Evolutionary conservation across 805 yeast genomes (phyloP).

Genomic region (Sugiyamaella floridensis): DNA sequence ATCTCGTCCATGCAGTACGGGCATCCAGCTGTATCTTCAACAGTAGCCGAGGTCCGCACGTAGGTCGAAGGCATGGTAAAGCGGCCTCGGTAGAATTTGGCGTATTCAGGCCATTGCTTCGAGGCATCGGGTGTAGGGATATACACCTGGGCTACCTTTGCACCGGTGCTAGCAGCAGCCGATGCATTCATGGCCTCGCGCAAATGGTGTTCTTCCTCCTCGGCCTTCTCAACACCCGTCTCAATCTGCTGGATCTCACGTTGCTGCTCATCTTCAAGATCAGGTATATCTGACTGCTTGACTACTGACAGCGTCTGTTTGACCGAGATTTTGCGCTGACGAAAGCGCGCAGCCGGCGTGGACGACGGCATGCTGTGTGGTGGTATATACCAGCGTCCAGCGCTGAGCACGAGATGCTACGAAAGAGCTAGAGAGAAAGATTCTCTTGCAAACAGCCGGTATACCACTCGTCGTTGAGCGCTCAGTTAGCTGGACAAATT

Average conservation of each 20-base stretch:
- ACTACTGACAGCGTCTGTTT: conserved; percentile 77
- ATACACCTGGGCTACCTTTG: conserved; percentile 50
- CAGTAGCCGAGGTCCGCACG: conserved; percentile 85
- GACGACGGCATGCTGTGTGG: conserved; percentile 1
- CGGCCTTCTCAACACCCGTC: conserved; percentile 96
- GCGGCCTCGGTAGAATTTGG: conserved; percentile 57
- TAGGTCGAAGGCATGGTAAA: conserved; percentile 72
- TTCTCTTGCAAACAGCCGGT: too few species aligned
- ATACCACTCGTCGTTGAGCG: too few species aligned
- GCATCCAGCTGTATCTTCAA: conserved; percentile 88
- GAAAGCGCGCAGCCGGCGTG: conserved; percentile 52
- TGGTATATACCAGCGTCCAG: neutral
- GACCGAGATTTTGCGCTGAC: conserved; percentile 91
- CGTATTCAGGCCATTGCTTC: conserved; percentile 67
- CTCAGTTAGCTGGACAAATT: too few species aligned
- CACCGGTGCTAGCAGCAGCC: conserved; percentile 49
- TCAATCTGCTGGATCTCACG: conserved; percentile 85
- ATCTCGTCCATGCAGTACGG: conserved; percentile 84
- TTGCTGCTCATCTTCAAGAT: conserved; percentile 69
- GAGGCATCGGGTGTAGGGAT: conserved; percentile 98
- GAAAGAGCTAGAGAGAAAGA: neutral
- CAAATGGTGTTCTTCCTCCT: conserved; percentile 93
- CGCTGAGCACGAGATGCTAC: neutral
- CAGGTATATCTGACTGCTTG: conserved; percentile 73
- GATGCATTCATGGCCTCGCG: conserved; percentile 85